A percentile compares a stretch with the other conserved stretches of the same genome.
These are phyloP conservation scores for Cyberlindnera saturnus DNA, from an alignment of 805 yeast genomes.

Conservation along the genomic window DNA sequence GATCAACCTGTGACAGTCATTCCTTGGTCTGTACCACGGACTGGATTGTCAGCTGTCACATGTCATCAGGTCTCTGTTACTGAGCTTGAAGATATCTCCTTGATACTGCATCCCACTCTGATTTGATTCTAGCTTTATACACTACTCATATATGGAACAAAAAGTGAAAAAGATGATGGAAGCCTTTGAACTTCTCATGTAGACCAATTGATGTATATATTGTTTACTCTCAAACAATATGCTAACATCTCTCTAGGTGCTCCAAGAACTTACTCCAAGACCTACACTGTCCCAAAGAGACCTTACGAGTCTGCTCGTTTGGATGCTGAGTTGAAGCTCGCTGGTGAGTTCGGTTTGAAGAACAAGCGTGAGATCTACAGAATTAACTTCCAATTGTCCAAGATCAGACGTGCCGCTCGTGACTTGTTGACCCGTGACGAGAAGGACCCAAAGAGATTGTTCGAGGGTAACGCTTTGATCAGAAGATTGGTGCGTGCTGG, in stretches of 20 bases:
- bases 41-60: no score
- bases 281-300: conserved; percentile 99
- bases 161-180: conserved; percentile 1
- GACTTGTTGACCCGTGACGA: conserved; percentile 99
- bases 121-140: conserved; percentile 3
- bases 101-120: background rate
- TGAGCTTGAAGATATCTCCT: background rate
- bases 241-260: conserved; percentile 56
- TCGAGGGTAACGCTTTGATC: conserved; percentile 99
- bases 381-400: conserved; percentile 98
- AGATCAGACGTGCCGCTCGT: conserved; percentile 99
- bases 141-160: conserved; percentile 5
- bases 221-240: conserved; percentile 1
- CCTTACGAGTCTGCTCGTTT: conserved; percentile 99
- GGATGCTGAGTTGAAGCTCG: conserved; percentile 98
- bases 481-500: conserved; percentile 99
- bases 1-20: no score
- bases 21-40: no score
- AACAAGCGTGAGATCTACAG: conserved; percentile 99
- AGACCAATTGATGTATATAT: conserved; percentile 1
- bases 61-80: no score
- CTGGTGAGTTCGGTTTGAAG: conserved; percentile 99
- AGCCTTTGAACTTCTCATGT: conserved; percentile 6
- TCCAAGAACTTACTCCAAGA: conserved; percentile 99
- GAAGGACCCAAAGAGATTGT: conserved; percentile 99